phyloP scores from a whole-genome alignment of 345 rosid species.

The Pistacia atlantica region DNA sequence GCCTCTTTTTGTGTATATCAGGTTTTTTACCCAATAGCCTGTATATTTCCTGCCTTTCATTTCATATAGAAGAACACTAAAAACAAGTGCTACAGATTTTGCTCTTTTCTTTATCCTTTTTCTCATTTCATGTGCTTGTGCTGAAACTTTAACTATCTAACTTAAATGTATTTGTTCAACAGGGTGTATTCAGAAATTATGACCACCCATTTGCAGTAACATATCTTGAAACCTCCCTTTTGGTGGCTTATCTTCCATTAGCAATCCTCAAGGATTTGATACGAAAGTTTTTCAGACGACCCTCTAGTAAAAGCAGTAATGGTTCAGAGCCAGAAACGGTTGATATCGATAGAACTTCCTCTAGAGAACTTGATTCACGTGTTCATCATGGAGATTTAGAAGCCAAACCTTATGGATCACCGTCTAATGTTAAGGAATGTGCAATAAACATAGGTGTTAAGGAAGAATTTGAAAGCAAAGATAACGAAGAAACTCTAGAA shows the following conservation, averaged over 20 bases:
- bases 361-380: neutral
- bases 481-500: neutral
- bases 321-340: neutral
- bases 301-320: neutral
- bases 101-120: too few relatives aligned
- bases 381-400: too few relatives aligned
- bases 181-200: slow-evolving; percentile 40
- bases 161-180: slow-evolving; percentile 9
- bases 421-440: neutral
- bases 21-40: too few relatives aligned
- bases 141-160: neutral
- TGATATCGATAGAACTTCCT: too few relatives aligned
- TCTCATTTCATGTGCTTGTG: neutral
- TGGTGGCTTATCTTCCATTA: slow-evolving; percentile 46
- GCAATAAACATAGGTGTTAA: slow-evolving; percentile 6
- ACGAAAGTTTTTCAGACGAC: slow-evolving; percentile 14
- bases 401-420: too few relatives aligned
- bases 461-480: slow-evolving; percentile 6
- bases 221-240: slow-evolving; percentile 42
- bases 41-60: too few relatives aligned
- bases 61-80: too few relatives aligned
- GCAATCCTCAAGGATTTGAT: slow-evolving; percentile 45
- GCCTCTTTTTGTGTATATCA: too few relatives aligned
- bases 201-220: slow-evolving; percentile 47
- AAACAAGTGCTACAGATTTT: too few relatives aligned